Conservation (phyloP, 2,329 filamentous ascomycete species). For the Daldinia sp. region DNA sequence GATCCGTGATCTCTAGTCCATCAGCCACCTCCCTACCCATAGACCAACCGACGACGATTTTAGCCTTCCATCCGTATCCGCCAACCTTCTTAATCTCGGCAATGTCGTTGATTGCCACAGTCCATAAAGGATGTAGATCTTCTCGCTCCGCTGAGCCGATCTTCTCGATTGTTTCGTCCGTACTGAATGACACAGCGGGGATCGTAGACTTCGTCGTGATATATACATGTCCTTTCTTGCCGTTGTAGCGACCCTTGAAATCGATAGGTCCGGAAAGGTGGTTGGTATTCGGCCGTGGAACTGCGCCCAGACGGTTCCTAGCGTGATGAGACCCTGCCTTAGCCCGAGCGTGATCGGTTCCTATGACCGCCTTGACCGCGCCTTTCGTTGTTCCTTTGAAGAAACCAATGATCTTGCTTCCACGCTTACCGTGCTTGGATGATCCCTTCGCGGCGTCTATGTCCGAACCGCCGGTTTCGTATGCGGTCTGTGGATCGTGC, state of each 20-base stretch:
- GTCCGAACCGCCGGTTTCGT: slow-evolving; percentile 57
- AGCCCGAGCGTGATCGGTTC: slow-evolving; percentile 78
- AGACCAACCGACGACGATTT: slow-evolving; percentile 84
- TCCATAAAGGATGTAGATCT: slow-evolving; percentile 73
- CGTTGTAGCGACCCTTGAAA: slow-evolving; percentile 79
- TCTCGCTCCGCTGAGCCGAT: slow-evolving; percentile 70
- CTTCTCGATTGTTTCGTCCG: slow-evolving; percentile 65
- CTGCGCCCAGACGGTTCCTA: slow-evolving; percentile 77
- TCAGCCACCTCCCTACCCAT: slow-evolving; percentile 80
- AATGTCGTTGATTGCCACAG: slow-evolving; percentile 77
- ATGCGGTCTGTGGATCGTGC: slow-evolving; percentile 55
- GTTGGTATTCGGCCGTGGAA: slow-evolving; percentile 63
- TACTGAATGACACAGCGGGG: slow-evolving; percentile 75
- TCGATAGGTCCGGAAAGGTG: slow-evolving; percentile 75
- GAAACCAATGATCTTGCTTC: slow-evolving; percentile 67
- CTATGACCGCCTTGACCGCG: slow-evolving; percentile 77
- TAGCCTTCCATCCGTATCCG: slow-evolving; percentile 86
- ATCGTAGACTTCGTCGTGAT: slow-evolving; percentile 75
- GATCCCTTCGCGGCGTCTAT: slow-evolving; percentile 60
- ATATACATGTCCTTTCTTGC: slow-evolving; percentile 78
- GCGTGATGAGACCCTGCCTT: slow-evolving; percentile 71
- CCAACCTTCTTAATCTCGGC: slow-evolving; percentile 82
- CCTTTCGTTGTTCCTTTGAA: slow-evolving; percentile 79
- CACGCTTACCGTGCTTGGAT: slow-evolving; percentile 56
- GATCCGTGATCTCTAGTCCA: slow-evolving; percentile 75